Base-by-base conservation (phyloP, 345 rosid genomes). In the Hevea brasiliensis region DNA sequence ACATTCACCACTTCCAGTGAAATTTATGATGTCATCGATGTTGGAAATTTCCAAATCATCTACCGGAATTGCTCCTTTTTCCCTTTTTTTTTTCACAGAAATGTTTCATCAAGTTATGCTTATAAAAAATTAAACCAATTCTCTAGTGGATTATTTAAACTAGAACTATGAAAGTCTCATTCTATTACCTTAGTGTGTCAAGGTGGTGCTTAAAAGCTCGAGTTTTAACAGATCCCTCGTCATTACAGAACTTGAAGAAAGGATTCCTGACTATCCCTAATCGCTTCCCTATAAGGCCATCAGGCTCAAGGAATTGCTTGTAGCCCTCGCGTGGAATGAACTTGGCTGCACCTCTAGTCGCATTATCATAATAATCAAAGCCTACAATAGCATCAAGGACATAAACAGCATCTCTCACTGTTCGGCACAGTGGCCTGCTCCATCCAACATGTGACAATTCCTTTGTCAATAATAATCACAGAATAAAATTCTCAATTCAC, bases 221-320 rank as follows among this genome's bases (percentile, higher is more conserved):
- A 11, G 67, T 42, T 41, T 41, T 7, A 12, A 64, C 51, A 42
- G 18, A 42, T 5, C 59, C 13, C 1, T 75, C 44, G 3, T 26
- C 58, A 6, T 20, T 68, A 1, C 68, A 17, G 12, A 45, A 67
- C 44, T 65, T 24, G 54, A 29, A 73, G 73, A 80, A 84, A 27
- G 83, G 78, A 58, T 82, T 55, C 74, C 84, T 74, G 4, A 86
- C 87, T 0, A 89, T 48, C 37, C 92, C 93, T 54, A 84, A 9
- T 76, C 88, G 84, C 81, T 93, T 93, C 63, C 89, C 86, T 65
- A 74, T 68, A 14, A 93, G 84, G n/a, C 93, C 89, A 45, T 65
- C 8, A 47, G 70, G 57, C 21, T 69, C 86, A 23, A 90, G 88
- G 77, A 85, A 83, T 45, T 82, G 86, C 68, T 75, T 81, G 77